Evolutionary conservation across 2,329 filamentous ascomycete species (phyloP), one percentile per base, ranked within the genome.

Genomic region (Talaromyces marneffei): DNA sequence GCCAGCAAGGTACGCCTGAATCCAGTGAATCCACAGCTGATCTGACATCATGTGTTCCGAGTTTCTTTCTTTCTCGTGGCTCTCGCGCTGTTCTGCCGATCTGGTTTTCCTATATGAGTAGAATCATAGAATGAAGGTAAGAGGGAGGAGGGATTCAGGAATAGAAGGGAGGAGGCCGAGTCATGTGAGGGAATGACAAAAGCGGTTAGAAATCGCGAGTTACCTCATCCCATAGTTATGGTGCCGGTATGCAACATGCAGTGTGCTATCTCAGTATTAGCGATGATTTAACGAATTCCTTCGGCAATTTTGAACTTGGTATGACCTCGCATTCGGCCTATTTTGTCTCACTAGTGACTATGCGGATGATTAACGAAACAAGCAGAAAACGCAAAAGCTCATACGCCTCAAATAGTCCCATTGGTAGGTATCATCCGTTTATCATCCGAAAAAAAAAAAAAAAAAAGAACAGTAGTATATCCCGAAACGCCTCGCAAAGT

Each of bases 31-130:
- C 39, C 39, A 42, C n/a, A 42, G 18, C 39, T 20, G 37, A 40
- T 29, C 46, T 50, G 46, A 52, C 27, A 33, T 52, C 46, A 52
- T 52, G 46, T 52, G 27, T 50, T 50, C 46, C 46, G 20, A 50
- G 3, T 50, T 50, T 33, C 29, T 4, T 33, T 52, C 10, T 20
- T 35, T 33, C 48, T 52, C 29, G 48, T 35, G 48, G 48, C 48
- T 20, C 29, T n/a, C 48, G 35, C 18, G 29, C 48, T 52, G 16
- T 31, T 10, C 48, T 18, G 44, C 16, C 44, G 44, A 48, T 48
- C 25, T 4, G 44, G 6, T 27, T 16, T n/a, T 29, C 0, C 23
- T 23, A 27, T 46, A n/a, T 46, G 42, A 42, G 20, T 10, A 14
- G 6, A 23, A 3, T 18, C 10, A 39, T 39, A 6, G 5, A 1